Conservation (phyloP, 2,329 filamentous ascomycete genomes). For the Aspergillus udagawae region DNA sequence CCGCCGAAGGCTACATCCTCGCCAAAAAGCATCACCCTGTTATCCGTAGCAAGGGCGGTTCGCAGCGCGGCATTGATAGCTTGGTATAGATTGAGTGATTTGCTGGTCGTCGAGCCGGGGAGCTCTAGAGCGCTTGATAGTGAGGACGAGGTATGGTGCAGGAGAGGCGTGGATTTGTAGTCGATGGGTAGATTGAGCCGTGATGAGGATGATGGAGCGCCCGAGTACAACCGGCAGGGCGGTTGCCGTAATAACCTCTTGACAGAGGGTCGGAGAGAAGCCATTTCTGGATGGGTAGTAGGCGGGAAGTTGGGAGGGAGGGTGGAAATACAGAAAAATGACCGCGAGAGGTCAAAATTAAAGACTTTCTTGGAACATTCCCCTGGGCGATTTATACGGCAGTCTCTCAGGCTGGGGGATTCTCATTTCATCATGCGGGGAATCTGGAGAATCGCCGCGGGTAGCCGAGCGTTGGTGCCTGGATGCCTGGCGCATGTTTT, state of each 20-base stretch:
- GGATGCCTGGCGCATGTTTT: neutral
- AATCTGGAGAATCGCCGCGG: conserved; percentile 22
- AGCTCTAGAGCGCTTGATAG: conserved; percentile 71
- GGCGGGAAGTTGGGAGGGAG: neutral
- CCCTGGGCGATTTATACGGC: conserved; percentile 6
- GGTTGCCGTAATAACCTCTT: conserved; percentile 13
- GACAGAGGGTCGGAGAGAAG: conserved; percentile 5
- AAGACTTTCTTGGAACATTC: neutral
- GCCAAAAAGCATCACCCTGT: conserved; percentile 85
- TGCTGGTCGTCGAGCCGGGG: conserved; percentile 66
- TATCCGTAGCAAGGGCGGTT: conserved; percentile 75
- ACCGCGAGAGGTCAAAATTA: neutral
- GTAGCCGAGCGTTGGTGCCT: conserved; percentile 22
- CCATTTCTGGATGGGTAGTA: conserved; percentile 3
- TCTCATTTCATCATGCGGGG: conserved; percentile 14
- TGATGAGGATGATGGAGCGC: conserved; percentile 43
- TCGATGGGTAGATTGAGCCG: conserved; percentile 82
- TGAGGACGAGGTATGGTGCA: conserved; percentile 73
- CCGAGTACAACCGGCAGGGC: conserved; percentile 43
- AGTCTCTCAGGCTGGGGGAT: neutral
- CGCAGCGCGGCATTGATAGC: conserved; percentile 87
- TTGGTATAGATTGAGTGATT: conserved; percentile 89
- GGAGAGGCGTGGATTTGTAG: conserved; percentile 74
- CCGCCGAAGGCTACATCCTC: conserved; percentile 97
- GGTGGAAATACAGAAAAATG: neutral